phyloP scores from a whole-genome alignment of 31 red algal species.

The Asparagopsis taxiformis region DNA sequence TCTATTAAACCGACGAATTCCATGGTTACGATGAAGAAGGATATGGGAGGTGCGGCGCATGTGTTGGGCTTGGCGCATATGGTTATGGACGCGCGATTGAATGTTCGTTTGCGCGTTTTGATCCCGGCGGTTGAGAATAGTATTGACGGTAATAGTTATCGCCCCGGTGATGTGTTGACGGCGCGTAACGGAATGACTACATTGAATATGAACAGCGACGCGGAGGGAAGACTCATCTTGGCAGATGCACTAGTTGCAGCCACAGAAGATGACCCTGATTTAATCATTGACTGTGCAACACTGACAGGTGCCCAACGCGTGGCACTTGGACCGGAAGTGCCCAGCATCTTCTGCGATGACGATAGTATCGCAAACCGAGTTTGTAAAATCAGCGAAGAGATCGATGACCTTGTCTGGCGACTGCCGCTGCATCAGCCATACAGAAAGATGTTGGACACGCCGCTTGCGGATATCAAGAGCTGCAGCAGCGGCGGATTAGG shows the following conservation, averaged over 20 bases:
- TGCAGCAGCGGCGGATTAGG: constrained; percentile 55
- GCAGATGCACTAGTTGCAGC: constrained; percentile 96
- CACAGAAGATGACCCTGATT: constrained; percentile 58
- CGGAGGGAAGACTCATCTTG: constrained; percentile 90
- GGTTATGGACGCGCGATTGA: constrained; percentile 69
- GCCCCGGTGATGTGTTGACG: constrained; percentile 84
- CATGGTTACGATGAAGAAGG: constrained; percentile 96
- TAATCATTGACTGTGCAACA: constrained; percentile 90
- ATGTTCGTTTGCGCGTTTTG: constrained; percentile 70
- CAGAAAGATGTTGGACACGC: constrained; percentile 70
- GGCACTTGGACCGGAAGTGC: constrained; percentile 78
- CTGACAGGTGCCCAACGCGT: constrained; percentile 86
- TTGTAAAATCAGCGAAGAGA: constrained; percentile 8
- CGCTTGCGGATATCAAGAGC: constrained; percentile 89
- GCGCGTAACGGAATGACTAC: constrained; percentile 86
- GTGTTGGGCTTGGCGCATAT: constrained; percentile 83
- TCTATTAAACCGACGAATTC: constrained; percentile 76
- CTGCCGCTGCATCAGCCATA: constrained; percentile 83
- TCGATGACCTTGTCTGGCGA: constrained; percentile 80
- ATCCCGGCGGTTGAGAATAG: constrained; percentile 88
- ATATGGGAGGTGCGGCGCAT: constrained; percentile 94
- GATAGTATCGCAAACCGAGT: constrained; percentile 59
- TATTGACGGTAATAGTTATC: constrained; percentile 59
- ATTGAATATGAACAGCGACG: constrained; percentile 86
- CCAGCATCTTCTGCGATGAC: constrained; percentile 63